Percentiles rank a stretch among this genome's conserved stretches.
phyloP scores from a whole-genome alignment of 768 basidiomycete species.

The Myochromella boudieri region DNA sequence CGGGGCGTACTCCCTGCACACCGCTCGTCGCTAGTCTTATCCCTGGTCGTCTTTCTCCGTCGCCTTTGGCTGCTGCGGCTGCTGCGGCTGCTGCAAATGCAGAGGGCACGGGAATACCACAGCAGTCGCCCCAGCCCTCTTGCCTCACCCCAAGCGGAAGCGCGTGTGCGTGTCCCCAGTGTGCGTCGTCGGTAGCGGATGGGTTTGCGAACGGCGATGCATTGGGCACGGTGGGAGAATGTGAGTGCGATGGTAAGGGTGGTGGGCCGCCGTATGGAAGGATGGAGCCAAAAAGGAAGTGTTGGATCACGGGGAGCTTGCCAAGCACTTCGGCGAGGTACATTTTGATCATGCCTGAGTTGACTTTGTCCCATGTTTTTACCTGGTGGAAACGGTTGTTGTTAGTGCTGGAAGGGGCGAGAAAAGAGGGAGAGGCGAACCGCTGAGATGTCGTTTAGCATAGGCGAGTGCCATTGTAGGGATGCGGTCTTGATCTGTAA shows the following conservation, averaged over 20 bases:
- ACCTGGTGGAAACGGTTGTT: constrained; percentile 39
- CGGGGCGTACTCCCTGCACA: constrained; percentile 61
- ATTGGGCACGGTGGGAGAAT: not conserved
- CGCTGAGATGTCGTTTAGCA: constrained; percentile 97
- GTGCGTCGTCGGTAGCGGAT: constrained; percentile 32
- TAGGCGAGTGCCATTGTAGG: constrained; percentile 96
- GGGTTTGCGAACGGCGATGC: not conserved
- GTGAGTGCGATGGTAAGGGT: not conserved
- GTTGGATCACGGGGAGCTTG: constrained; percentile 94
- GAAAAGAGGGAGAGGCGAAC: constrained; percentile 30
- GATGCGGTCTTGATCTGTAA: constrained; percentile 91
- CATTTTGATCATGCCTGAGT: constrained; percentile 97
- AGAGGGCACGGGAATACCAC: constrained; percentile 85
- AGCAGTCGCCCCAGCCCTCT: constrained; percentile 86
- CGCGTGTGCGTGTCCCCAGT: constrained; percentile 52
- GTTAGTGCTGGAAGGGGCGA: not conserved
- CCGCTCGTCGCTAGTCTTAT: constrained; percentile 41
- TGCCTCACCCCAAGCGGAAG: constrained; percentile 45
- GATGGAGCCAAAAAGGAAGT: constrained; percentile 91
- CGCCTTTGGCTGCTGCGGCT: constrained; percentile 45
- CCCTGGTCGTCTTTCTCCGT: constrained; percentile 31
- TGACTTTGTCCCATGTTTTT: constrained; percentile 96
- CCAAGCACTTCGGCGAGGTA: constrained; percentile 92
- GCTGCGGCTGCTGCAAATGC: constrained; percentile 68
- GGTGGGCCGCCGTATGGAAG: constrained; percentile 68